These are phyloP conservation scores for Recurvomyces mirabilis DNA, from an alignment of 495 filamentous ascomycete genomes.

Conservation along the genomic window DNA sequence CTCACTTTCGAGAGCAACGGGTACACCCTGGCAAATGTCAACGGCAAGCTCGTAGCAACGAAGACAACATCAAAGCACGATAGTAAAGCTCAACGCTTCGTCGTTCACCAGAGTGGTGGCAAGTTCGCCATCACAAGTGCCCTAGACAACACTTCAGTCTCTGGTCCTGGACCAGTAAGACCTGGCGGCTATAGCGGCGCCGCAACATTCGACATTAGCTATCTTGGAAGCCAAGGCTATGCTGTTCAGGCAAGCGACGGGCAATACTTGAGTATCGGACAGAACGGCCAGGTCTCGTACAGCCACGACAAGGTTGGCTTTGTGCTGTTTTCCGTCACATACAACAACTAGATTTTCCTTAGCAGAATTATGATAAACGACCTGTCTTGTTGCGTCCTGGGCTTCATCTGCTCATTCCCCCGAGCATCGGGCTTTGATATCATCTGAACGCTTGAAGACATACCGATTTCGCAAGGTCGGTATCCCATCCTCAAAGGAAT, in stretches of 20 bases:
- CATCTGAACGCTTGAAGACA: no score
- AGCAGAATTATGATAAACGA: no score
- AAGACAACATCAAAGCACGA: conserved; percentile 31
- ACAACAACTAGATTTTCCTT: conserved; percentile 9
- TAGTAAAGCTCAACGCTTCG: conserved; percentile 38
- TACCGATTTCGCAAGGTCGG: no score
- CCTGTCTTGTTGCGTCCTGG: no score
- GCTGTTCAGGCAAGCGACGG: conserved; percentile 4
- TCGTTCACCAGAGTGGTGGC: conserved; percentile 36
- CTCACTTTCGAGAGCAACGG: conserved; percentile 20
- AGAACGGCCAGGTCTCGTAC: not conserved
- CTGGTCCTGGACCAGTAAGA: conserved; percentile 22
- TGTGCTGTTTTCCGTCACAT: conserved; percentile 11
- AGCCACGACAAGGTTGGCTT: conserved; percentile 6
- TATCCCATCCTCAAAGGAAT: no score
- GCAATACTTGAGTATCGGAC: conserved; percentile 2
- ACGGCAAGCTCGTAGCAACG: conserved; percentile 24
- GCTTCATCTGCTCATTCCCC: no score
- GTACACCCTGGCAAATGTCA: conserved; percentile 11
- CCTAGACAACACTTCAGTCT: conserved; percentile 37
- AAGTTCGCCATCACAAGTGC: conserved; percentile 41
- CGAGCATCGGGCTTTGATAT: no score
- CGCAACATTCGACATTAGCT: conserved; percentile 30
- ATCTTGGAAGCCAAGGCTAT: conserved; percentile 37
- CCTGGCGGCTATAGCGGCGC: conserved; percentile 20